Percentiles rank a stretch among this genome's conserved stretches.
Conservation (phyloP, 2,329 filamentous ascomycete species). For the Chrysosporium keratinophilum region DNA sequence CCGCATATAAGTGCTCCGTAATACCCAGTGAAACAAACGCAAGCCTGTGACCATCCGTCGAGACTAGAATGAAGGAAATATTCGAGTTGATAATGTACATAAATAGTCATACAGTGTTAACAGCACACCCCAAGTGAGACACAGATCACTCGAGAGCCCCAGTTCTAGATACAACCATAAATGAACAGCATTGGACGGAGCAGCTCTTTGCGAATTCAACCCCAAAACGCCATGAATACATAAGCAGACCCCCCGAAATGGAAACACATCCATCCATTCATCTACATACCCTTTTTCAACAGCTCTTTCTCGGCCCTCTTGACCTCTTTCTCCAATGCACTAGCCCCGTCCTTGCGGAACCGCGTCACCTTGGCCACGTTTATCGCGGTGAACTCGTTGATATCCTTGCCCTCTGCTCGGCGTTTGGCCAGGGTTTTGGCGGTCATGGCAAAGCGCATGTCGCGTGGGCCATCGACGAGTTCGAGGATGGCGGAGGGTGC, state of each 20-base stretch:
- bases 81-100: too few relatives aligned
- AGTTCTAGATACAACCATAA: background rate
- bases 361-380: slow-evolving; percentile 78
- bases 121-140: too few relatives aligned
- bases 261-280: too few relatives aligned
- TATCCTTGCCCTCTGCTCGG: slow-evolving; percentile 43
- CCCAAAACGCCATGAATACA: slow-evolving; percentile 7
- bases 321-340: slow-evolving; percentile 55
- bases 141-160: background rate
- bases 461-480: slow-evolving; percentile 84
- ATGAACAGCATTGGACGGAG: background rate
- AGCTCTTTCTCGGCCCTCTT: slow-evolving; percentile 42
- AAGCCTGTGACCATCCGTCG: background rate
- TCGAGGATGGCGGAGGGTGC: slow-evolving; percentile 84
- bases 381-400: slow-evolving; percentile 61
- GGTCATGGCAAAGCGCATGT: slow-evolving; percentile 90
- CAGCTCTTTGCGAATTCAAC: slow-evolving; percentile 13
- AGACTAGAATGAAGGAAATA: background rate
- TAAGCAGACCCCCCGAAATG: too few relatives aligned
- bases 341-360: slow-evolving; percentile 57
- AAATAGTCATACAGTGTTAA: too few relatives aligned
- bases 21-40: background rate
- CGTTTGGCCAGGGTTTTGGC: slow-evolving; percentile 66
- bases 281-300: slow-evolving; percentile 15
- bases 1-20: background rate